A percentile compares a stretch with the other conserved stretches of the same genome.
Evolutionary conservation across 2,329 filamentous ascomycete genomes (phyloP).

Genomic region (Alternaria sp.): DNA sequence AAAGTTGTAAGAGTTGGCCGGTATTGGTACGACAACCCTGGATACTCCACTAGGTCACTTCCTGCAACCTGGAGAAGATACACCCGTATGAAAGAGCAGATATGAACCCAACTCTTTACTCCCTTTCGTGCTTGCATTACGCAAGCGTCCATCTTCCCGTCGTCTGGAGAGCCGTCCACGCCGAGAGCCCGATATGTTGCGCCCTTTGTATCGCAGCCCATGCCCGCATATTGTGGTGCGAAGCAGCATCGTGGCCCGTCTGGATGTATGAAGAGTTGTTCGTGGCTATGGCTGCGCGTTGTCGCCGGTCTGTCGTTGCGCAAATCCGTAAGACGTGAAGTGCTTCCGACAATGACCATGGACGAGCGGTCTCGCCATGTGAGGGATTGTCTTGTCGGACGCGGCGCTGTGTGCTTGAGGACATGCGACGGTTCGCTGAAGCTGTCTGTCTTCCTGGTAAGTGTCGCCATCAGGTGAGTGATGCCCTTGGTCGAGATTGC

Average conservation of each 20-base stretch:
- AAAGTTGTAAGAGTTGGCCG: too few relatives aligned
- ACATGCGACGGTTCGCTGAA: too few relatives aligned
- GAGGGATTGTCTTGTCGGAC: not conserved
- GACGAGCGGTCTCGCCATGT: not conserved
- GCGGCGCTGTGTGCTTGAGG: not conserved
- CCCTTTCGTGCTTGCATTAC: not conserved
- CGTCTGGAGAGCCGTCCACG: not conserved
- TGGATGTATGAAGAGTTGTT: not conserved
- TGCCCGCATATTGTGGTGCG: not conserved
- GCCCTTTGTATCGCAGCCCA: not conserved
- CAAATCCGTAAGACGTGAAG: not conserved
- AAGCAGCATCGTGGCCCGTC: not conserved
- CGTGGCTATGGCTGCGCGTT: not conserved
- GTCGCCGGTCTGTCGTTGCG: not conserved
- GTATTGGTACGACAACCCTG: not conserved
- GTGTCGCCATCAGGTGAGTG: not conserved
- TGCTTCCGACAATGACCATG: too few relatives aligned
- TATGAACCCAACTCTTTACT: not conserved
- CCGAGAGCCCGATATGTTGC: not conserved
- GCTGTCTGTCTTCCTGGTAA: not conserved
- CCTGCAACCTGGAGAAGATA: not conserved
- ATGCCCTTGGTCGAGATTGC: not conserved
- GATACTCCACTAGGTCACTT: not conserved
- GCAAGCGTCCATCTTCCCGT: not conserved
- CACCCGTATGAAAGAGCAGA: not conserved